phyloP scores from a whole-genome alignment of 106 monocot species.

The Dendrobium officinale region DNA sequence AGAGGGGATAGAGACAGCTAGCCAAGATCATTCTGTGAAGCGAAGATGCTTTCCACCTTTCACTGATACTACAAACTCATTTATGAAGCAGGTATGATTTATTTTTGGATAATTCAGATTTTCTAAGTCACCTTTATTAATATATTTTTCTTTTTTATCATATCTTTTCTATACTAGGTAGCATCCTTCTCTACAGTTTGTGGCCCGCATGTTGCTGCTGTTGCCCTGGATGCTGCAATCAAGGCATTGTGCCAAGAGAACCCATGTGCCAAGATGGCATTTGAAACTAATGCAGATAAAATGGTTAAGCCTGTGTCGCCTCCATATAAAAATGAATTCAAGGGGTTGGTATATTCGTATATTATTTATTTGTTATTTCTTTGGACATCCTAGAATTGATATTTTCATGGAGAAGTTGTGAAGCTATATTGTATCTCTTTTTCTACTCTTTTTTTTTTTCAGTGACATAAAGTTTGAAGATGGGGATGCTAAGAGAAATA shows the following conservation, averaged over 20 bases:
- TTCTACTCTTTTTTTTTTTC: constrained; percentile 5
- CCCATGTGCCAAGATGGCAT: constrained; percentile 40
- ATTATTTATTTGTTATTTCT: background rate
- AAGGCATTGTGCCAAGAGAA: constrained; percentile 52
- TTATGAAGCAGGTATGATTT: constrained; percentile 56
- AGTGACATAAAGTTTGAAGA: constrained; percentile 39
- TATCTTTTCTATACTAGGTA: constrained; percentile 43
- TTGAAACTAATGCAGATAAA: constrained; percentile 23
- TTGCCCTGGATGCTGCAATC: constrained; percentile 67
- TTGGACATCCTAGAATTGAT: background rate
- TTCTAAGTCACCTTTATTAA: background rate
- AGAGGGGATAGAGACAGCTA: constrained; percentile 20
- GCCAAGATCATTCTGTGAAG: constrained; percentile 37
- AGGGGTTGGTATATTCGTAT: constrained; percentile 22
- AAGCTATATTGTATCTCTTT: background rate
- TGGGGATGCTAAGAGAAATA: constrained; percentile 18
- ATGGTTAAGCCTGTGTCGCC: background rate
- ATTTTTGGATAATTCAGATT: background rate
- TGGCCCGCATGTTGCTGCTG: constrained; percentile 58
- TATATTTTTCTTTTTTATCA: background rate
- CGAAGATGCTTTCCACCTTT: constrained; percentile 34
- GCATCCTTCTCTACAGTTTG: constrained; percentile 52
- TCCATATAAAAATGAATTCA: constrained; percentile 20
- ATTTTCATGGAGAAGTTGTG: background rate
- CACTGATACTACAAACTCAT: constrained; percentile 35